phyloP scores from a whole-genome alignment of 2,329 filamentous ascomycete genomes.

The Penicillium frequentans region DNA sequence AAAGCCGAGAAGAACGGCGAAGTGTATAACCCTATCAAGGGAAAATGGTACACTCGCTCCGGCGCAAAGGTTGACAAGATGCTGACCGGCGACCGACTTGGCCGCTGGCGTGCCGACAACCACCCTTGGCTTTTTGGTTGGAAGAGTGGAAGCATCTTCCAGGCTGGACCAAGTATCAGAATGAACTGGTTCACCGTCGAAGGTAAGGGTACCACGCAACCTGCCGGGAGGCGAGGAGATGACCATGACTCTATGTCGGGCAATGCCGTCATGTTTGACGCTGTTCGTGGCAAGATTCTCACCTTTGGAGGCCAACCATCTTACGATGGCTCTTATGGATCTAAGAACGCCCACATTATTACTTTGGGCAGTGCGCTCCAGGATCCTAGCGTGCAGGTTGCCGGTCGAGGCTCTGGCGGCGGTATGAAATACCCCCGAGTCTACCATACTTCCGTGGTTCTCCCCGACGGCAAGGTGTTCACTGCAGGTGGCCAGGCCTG shows the following conservation, averaged over 20 bases:
- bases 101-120: conserved; percentile 50
- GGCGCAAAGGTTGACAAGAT: conserved; percentile 50
- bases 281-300: conserved; percentile 54
- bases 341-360: conserved; percentile 50
- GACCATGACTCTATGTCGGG: conserved; percentile 57
- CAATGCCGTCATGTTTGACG: conserved; percentile 59
- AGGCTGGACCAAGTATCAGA: conserved; percentile 54
- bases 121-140: conserved; percentile 57
- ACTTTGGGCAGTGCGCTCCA: conserved; percentile 42
- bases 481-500: conserved; percentile 50
- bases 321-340: conserved; percentile 48
- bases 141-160: conserved; percentile 51
- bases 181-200: conserved; percentile 59
- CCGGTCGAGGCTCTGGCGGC: conserved; percentile 45
- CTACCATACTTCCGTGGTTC: conserved; percentile 49
- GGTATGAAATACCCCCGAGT: conserved; percentile 47
- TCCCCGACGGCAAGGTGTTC: conserved; percentile 52
- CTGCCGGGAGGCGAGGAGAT: conserved; percentile 47
- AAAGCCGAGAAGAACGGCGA: conserved; percentile 57
- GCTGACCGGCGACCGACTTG: conserved; percentile 48
- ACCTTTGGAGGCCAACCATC: conserved; percentile 51
- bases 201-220: conserved; percentile 41
- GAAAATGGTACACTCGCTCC: conserved; percentile 49
- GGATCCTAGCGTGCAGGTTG: conserved; percentile 10
- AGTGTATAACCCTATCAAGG: conserved; percentile 48